These are phyloP conservation scores for Tuber magnatum DNA, from an alignment of 495 filamentous ascomycete species.

Conservation along the genomic window DNA sequence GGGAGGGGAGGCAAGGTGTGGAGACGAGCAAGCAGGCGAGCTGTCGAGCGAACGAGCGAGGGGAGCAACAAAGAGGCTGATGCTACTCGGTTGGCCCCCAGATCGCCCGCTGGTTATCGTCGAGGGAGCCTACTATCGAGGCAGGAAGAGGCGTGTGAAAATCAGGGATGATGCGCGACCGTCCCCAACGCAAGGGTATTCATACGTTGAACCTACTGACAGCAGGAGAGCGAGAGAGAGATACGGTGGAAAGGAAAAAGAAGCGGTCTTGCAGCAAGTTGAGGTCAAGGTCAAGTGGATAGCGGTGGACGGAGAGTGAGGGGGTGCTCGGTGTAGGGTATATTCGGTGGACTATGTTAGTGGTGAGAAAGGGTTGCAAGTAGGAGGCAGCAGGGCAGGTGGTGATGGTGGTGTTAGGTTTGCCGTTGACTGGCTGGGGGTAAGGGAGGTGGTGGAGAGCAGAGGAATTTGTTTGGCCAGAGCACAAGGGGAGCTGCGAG, in stretches of 20 bases:
- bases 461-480: neutral
- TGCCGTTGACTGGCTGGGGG: neutral
- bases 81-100: neutral
- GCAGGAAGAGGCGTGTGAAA: neutral
- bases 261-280: neutral
- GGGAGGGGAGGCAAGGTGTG: neutral
- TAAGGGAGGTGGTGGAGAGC: neutral
- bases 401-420: neutral
- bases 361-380: neutral
- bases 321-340: neutral
- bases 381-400: neutral
- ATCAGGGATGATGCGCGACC: neutral
- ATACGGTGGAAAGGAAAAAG: neutral
- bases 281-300: neutral
- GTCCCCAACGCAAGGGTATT: neutral
- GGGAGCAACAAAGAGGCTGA: neutral
- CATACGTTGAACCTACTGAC: neutral
- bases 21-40: slow-evolving; percentile 3
- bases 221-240: neutral
- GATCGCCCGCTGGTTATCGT: slow-evolving; percentile 2
- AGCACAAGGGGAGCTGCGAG: neutral
- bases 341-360: neutral
- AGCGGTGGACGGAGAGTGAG: neutral
- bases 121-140: slow-evolving; percentile 1
- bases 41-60: neutral